Evolutionary conservation across 306 rosid species (phyloP).

Genomic region (Delonix regia): DNA sequence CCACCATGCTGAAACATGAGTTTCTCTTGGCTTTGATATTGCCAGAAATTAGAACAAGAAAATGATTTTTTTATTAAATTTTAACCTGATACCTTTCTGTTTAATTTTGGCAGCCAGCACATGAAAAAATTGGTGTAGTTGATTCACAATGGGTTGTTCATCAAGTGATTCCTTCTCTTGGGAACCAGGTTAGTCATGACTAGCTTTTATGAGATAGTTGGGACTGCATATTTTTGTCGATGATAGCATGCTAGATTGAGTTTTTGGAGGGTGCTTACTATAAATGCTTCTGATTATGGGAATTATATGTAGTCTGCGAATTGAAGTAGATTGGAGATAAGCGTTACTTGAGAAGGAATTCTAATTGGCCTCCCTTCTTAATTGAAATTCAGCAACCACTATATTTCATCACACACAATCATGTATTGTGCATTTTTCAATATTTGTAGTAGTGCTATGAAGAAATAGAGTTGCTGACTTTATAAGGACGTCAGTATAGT

Average conservation of each 20-base stretch:
- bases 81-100: slow-evolving; percentile 30
- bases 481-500: not conserved
- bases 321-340: not conserved
- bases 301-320: not conserved
- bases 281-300: slow-evolving; percentile 21
- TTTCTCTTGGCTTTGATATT: slow-evolving; percentile 6
- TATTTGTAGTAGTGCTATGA: not conserved
- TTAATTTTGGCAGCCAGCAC: slow-evolving; percentile 71
- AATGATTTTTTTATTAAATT: slow-evolving; percentile 16
- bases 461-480: not conserved
- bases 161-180: slow-evolving; percentile 95
- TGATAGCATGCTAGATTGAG: slow-evolving; percentile 6
- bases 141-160: slow-evolving; percentile 98
- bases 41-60: slow-evolving; percentile 1
- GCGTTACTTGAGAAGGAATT: not conserved
- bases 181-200: slow-evolving; percentile 69
- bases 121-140: slow-evolving; percentile 95
- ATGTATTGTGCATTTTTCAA: not conserved
- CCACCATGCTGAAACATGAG: slow-evolving; percentile 20
- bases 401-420: not conserved
- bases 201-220: slow-evolving; percentile 19
- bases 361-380: not conserved
- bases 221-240: slow-evolving; percentile 9
- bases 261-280: slow-evolving; percentile 6
- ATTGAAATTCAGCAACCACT: not conserved